Percentiles rank a stretch among this genome's conserved stretches.
Conservation (phyloP, 192 early-diverging fungal species). For the Linnemannia elongata region DNA sequence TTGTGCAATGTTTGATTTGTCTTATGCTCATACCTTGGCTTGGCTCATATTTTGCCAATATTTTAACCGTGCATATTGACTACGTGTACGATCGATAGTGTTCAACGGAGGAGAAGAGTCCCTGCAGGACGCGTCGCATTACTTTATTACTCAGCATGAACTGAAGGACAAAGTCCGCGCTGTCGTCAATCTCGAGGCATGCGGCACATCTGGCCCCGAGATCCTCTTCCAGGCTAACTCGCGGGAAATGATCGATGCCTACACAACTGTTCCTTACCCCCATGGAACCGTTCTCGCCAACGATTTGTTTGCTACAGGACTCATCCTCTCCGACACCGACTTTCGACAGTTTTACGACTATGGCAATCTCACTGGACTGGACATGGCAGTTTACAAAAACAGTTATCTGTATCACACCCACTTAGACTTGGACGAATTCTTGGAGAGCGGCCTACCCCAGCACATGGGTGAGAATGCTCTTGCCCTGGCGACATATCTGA, state of each 20-base stretch:
- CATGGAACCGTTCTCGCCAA: constrained; percentile 73
- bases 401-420: constrained; percentile 78
- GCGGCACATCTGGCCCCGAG: constrained; percentile 72
- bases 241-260: constrained; percentile 73
- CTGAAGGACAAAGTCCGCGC: constrained; percentile 66
- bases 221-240: constrained; percentile 83
- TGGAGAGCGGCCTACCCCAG: constrained; percentile 72
- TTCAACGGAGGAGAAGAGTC: constrained; percentile 76
- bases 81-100: background rate
- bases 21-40: no score
- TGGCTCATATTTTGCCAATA: background rate
- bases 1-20: background rate
- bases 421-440: constrained; percentile 67
- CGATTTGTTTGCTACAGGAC: constrained; percentile 66
- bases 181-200: constrained; percentile 79
- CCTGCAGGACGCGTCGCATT: constrained; percentile 78
- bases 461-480: constrained; percentile 78
- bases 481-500: constrained; percentile 65
- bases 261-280: constrained; percentile 68
- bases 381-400: constrained; percentile 80
- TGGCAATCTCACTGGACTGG: constrained; percentile 71
- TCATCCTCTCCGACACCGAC: constrained; percentile 81
- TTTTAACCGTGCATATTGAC: background rate
- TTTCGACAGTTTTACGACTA: constrained; percentile 80
- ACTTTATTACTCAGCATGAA: constrained; percentile 72